phyloP scores from a whole-genome alignment of 352 stramenopile genomes.

The Globisporangium lucens region DNA sequence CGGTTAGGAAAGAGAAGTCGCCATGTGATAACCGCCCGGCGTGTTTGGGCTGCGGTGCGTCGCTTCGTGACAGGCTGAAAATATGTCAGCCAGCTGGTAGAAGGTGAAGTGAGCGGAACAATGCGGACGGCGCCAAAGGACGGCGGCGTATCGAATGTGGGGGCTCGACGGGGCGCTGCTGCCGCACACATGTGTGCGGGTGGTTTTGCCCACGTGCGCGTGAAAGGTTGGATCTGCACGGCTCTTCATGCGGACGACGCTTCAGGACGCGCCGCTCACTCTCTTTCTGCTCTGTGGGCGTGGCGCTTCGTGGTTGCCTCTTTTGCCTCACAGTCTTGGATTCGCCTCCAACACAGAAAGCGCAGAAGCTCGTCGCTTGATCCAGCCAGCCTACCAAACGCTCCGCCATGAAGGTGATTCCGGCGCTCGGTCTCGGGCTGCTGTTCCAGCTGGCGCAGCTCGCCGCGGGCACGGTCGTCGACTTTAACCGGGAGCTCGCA shows the following conservation, averaged over 20 bases:
- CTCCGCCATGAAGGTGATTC: conserved; percentile 14
- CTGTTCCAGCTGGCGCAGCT: conserved; percentile 11
- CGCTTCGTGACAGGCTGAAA: too few species aligned
- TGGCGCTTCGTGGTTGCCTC: background rate
- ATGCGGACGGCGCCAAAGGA: background rate
- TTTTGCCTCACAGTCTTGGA: background rate
- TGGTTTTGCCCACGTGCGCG: conserved; percentile 1
- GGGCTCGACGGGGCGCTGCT: too few species aligned
- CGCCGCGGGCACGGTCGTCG: conserved; percentile 8
- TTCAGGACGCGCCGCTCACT: too few species aligned
- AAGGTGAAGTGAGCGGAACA: too few species aligned
- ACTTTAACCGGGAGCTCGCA: conserved; percentile 18
- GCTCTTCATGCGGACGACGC: background rate
- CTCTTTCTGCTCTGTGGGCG: too few species aligned
- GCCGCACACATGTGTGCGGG: too few species aligned
- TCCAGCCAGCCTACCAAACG: background rate
- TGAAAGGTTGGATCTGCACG: background rate
- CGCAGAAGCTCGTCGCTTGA: background rate
- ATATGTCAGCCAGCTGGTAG: too few species aligned
- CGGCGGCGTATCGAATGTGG: background rate
- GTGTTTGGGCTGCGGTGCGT: too few species aligned
- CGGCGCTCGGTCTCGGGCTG: conserved; percentile 10
- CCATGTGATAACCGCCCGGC: too few species aligned
- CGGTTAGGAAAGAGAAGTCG: too few species aligned
- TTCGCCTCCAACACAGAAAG: conserved; percentile 7